A percentile compares a stretch with the other conserved stretches of the same genome.
Conservation (phyloP, 2,329 filamentous ascomycete genomes). For the Clonostachys sp. region DNA sequence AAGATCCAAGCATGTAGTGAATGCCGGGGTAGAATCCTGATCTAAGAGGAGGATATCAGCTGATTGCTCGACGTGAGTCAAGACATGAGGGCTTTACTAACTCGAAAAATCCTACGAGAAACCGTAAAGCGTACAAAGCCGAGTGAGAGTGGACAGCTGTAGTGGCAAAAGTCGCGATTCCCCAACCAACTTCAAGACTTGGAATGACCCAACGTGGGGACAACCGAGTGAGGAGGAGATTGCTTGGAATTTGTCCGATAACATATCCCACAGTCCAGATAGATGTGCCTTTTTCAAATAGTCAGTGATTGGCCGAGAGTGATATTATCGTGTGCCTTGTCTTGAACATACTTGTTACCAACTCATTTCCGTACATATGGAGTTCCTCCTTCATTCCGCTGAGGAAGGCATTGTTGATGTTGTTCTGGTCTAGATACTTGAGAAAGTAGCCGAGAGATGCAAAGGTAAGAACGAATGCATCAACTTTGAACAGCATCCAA, state of each 20-base stretch:
- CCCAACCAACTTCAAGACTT: constrained; percentile 47
- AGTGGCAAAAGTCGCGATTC: constrained; percentile 50
- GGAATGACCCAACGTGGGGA: constrained; percentile 42
- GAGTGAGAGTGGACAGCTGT: constrained; percentile 41
- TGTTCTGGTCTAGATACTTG: constrained; percentile 38
- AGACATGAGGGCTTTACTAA: neutral
- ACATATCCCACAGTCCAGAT: constrained; percentile 41
- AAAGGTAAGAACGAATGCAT: no score
- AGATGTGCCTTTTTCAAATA: constrained; percentile 18
- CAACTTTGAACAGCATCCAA: no score
- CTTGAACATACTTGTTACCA: constrained; percentile 46
- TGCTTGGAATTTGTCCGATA: constrained; percentile 44
- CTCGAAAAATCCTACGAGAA: constrained; percentile 50
- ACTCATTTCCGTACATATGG: constrained; percentile 44
- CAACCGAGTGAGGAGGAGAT: constrained; percentile 39
- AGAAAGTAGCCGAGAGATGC: constrained; percentile 21
- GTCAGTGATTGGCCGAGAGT: neutral
- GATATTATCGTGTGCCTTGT: constrained; percentile 44
- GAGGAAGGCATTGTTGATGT: constrained; percentile 49
- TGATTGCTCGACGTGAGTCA: no score
- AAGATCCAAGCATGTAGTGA: constrained; percentile 47
- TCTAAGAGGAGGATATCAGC: constrained; percentile 20
- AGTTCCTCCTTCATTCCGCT: constrained; percentile 48
- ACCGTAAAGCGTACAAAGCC: constrained; percentile 47
- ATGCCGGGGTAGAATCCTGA: constrained; percentile 31